phyloP scores from a whole-genome alignment of 257 asterid species.

The Solanum rostratum region DNA sequence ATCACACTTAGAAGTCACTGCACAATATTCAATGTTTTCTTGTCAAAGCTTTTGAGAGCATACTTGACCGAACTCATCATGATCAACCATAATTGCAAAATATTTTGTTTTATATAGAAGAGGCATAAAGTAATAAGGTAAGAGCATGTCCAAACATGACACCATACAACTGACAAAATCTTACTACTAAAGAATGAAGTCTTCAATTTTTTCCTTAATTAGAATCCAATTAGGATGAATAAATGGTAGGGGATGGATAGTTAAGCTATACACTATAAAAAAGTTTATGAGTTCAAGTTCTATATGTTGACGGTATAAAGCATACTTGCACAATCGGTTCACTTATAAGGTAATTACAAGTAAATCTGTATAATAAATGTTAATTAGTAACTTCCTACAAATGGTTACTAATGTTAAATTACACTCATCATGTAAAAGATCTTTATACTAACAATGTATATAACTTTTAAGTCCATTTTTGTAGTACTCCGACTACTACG shows the following conservation, averaged over 20 bases:
- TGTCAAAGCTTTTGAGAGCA: not conserved
- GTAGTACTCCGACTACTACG: not conserved
- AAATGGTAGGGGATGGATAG: not conserved
- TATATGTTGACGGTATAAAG: not conserved
- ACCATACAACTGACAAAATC: not conserved
- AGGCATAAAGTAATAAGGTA: not conserved
- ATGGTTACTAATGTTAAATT: not conserved
- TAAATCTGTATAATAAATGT: not conserved
- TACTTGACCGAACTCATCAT: not conserved
- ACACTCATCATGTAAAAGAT: not conserved
- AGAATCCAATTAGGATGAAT: not conserved
- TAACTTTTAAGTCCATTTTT: not conserved
- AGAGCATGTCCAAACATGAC: not conserved
- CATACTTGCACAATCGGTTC: not conserved
- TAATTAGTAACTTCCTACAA: not conserved
- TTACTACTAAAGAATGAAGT: not conserved
- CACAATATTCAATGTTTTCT: not conserved
- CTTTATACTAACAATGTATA: too few relatives aligned
- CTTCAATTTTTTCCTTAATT: not conserved
- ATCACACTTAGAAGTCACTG: not conserved
- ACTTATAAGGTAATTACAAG: not conserved
- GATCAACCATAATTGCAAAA: not conserved
- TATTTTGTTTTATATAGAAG: not conserved
- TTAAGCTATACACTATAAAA: not conserved
- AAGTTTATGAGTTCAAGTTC: not conserved